Evolutionary conservation across 345 rosid species (phyloP).

Genomic region (Limnanthes douglasii): DNA sequence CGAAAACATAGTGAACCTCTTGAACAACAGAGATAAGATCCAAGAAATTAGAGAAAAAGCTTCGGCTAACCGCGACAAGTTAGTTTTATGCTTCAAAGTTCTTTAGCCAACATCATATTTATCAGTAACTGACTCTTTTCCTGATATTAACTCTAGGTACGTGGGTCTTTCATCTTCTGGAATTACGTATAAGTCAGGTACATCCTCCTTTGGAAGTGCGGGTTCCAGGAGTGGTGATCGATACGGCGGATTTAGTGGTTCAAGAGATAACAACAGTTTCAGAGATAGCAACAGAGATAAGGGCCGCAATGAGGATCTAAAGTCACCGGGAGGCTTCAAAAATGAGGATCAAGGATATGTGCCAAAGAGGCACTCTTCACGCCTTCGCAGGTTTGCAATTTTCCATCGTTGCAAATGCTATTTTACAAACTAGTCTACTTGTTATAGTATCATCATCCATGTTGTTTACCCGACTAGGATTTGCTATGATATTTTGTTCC

Average conservation of each 20-base stretch:
- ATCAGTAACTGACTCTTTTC: constrained; percentile 4
- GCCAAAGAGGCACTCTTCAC: constrained; percentile 29
- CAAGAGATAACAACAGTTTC: constrained; percentile 36
- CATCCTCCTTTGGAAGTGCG: constrained; percentile 42
- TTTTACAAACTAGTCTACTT: background rate
- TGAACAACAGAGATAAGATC: constrained; percentile 79
- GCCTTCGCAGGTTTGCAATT: constrained; percentile 31
- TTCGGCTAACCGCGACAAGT: constrained; percentile 86
- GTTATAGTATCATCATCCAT: too few species aligned
- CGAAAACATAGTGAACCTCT: constrained; percentile 53
- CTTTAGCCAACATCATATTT: constrained; percentile 1
- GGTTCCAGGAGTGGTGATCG: constrained; percentile 32
- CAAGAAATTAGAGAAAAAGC: constrained; percentile 86
- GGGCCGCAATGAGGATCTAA: constrained; percentile 32
- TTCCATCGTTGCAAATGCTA: background rate
- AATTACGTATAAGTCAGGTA: constrained; percentile 50
- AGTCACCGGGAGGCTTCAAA: constrained; percentile 25
- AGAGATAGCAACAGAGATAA: constrained; percentile 31
- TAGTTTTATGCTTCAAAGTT: constrained; percentile 13
- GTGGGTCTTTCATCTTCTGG: constrained; percentile 88
- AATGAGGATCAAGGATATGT: constrained; percentile 25
- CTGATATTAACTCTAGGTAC: constrained; percentile 32
- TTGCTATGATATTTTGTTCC: too few species aligned
- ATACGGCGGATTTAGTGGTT: constrained; percentile 30
- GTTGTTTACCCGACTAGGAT: too few species aligned